Conservation (phyloP, 148 eudicot species). For the Chenopodium suecicum region DNA sequence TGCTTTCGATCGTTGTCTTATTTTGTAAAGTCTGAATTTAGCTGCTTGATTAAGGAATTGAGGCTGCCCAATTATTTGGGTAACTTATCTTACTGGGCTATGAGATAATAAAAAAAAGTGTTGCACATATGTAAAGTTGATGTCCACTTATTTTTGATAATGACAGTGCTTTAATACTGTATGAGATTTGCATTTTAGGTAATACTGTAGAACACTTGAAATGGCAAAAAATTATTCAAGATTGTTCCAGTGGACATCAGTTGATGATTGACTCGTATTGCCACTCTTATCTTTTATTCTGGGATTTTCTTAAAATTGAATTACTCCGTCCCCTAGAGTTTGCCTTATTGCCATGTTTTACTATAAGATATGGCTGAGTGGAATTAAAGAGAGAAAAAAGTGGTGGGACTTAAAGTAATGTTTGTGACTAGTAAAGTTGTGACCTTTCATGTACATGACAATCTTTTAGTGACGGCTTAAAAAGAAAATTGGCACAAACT, state of each 20-base stretch:
- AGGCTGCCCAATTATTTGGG: not conserved
- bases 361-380: too few relatives aligned
- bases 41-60: not conserved
- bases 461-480: too few relatives aligned
- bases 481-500: too few relatives aligned
- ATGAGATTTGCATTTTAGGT: not conserved
- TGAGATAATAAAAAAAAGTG: not conserved
- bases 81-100: not conserved
- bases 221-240: not conserved
- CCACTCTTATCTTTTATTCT: not conserved
- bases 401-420: too few relatives aligned
- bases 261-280: not conserved
- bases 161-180: not conserved
- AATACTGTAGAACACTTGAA: not conserved
- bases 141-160: conserved; percentile 1
- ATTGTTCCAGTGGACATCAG: not conserved
- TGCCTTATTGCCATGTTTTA: too few relatives aligned
- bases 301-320: too few relatives aligned
- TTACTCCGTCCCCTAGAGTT: too few relatives aligned
- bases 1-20: conserved; percentile 19
- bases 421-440: too few relatives aligned
- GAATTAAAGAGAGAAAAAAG: too few relatives aligned
- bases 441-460: too few relatives aligned
- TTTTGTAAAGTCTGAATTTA: conserved; percentile 17
- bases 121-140: not conserved